A percentile compares a stretch with the other conserved stretches of the same genome.
These are phyloP conservation scores for Wilhelminamyces savonicus DNA, from an alignment of 805 yeast species.

Conservation along the genomic window DNA sequence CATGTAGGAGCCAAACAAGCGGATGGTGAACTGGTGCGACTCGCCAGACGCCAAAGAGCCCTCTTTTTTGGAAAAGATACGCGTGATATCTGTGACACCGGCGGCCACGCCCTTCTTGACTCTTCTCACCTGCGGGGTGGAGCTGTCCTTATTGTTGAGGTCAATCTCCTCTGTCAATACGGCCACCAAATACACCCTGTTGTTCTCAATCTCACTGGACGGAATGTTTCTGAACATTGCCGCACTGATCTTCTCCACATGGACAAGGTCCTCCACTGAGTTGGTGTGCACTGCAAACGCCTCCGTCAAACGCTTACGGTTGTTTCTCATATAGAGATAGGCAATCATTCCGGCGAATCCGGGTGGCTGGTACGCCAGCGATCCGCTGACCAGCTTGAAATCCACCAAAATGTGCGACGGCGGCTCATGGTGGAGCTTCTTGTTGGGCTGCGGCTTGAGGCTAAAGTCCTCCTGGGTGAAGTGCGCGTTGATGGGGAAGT, in stretches of 20 bases:
- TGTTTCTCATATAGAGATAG: constrained; percentile 62
- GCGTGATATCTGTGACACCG: constrained; percentile 80
- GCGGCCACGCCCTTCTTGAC: constrained; percentile 80
- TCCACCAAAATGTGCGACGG: constrained; percentile 71
- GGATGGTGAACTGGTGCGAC: constrained; percentile 64
- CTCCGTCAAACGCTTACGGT: constrained; percentile 63
- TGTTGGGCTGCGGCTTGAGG: constrained; percentile 40
- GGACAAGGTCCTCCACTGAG: constrained; percentile 48
- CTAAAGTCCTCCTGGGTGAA: constrained; percentile 18
- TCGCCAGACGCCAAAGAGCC: constrained; percentile 57
- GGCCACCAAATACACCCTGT: constrained; percentile 70
- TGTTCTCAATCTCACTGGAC: constrained; percentile 52
- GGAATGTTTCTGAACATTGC: constrained; percentile 78
- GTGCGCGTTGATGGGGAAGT: constrained; percentile 52
- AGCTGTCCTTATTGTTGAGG: constrained; percentile 25
- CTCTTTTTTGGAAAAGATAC: constrained; percentile 62
- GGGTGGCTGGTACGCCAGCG: constrained; percentile 54
- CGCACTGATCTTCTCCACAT: constrained; percentile 64
- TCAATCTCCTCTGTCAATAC: constrained; percentile 65
- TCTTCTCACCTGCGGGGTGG: constrained; percentile 25
- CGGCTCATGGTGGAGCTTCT: constrained; percentile 42
- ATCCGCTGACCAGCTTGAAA: constrained; percentile 59
- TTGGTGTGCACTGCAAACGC: constrained; percentile 67
- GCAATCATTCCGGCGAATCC: constrained; percentile 70
- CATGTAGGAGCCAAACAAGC: constrained; percentile 66